Conservation (phyloP, 73 alveolate species). For the Tetrahymena elliotti region DNA sequence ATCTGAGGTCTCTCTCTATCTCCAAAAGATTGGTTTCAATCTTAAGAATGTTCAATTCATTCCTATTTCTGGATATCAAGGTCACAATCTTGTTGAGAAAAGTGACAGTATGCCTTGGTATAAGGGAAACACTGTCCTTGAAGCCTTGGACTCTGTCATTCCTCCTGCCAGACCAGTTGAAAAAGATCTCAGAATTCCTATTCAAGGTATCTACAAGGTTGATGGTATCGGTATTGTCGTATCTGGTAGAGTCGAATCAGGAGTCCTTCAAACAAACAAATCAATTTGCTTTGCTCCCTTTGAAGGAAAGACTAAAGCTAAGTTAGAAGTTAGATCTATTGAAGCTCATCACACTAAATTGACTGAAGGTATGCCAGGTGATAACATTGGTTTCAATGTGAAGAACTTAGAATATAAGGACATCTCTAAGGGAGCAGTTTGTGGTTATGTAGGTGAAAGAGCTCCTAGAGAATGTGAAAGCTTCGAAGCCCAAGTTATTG, state of each 20-base stretch:
- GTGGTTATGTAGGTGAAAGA: slow-evolving; percentile 53
- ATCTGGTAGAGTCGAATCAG: slow-evolving; percentile 76
- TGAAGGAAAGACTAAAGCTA: slow-evolving; percentile 14
- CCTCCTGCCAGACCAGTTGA: slow-evolving; percentile 63
- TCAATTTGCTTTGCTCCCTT: slow-evolving; percentile 57
- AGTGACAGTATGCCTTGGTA: slow-evolving; percentile 68
- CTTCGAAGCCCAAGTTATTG: slow-evolving; percentile 54
- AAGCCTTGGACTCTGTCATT: slow-evolving; percentile 52
- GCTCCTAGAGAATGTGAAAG: slow-evolving; percentile 61
- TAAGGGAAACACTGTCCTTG: slow-evolving; percentile 57
- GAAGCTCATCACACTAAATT: slow-evolving; percentile 58
- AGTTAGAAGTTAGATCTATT: slow-evolving; percentile 55
- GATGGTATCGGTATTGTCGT: slow-evolving; percentile 75
- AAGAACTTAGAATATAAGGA: slow-evolving; percentile 57
- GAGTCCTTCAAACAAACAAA: slow-evolving; percentile 58
- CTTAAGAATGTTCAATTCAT: slow-evolving; percentile 53
- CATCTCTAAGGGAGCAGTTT: slow-evolving; percentile 63
- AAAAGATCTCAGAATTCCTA: slow-evolving; percentile 67
- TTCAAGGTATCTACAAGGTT: slow-evolving; percentile 70
- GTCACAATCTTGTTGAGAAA: slow-evolving; percentile 54
- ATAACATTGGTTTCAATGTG: slow-evolving; percentile 64
- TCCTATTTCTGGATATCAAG: slow-evolving; percentile 71
- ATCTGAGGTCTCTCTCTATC: slow-evolving; percentile 45
- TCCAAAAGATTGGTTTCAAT: slow-evolving; percentile 67
- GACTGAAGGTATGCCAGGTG: slow-evolving; percentile 72